A percentile compares a stretch with the other conserved stretches of the same genome.
Evolutionary conservation across 352 stramenopile genomes (phyloP).

Genomic region (Pythium insidiosum): DNA sequence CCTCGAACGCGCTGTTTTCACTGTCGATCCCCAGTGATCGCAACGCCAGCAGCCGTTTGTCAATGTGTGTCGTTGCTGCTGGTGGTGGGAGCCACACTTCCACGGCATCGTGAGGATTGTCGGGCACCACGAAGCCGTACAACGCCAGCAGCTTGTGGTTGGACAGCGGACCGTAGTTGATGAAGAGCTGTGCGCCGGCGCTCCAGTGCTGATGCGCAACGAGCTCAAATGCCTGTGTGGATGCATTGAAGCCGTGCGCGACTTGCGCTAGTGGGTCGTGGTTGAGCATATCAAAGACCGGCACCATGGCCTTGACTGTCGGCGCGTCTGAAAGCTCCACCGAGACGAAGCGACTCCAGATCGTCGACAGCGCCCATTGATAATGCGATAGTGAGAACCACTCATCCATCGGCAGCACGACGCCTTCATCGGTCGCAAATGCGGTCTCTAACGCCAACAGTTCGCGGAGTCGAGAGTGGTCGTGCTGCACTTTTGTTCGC

Average conservation of each 20-base stretch:
- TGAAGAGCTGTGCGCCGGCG: slow-evolving; percentile 63
- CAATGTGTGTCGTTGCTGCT: slow-evolving; percentile 27
- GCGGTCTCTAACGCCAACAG: slow-evolving; percentile 20
- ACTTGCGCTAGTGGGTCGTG: slow-evolving; percentile 71
- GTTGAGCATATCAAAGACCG: slow-evolving; percentile 85
- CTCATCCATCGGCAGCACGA: slow-evolving; percentile 15
- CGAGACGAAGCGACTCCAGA: slow-evolving; percentile 83
- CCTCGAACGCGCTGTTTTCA: slow-evolving; percentile 48
- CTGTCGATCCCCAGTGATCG: slow-evolving; percentile 49
- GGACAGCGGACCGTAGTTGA: slow-evolving; percentile 74
- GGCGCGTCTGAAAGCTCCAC: slow-evolving; percentile 23
- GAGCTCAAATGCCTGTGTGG: slow-evolving; percentile 44
- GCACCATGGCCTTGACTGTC: slow-evolving; percentile 70
- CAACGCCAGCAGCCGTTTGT: slow-evolving; percentile 39
- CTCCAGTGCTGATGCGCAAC: slow-evolving; percentile 69
- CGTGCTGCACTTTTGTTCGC: slow-evolving; percentile 34
- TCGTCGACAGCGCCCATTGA: slow-evolving; percentile 78
- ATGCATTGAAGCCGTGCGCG: slow-evolving; percentile 54
- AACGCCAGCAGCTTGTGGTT: slow-evolving; percentile 79
- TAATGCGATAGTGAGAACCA: slow-evolving; percentile 66
- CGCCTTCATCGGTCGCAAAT: too few species aligned
- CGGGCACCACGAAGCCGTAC: slow-evolving; percentile 69
- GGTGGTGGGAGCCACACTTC: slow-evolving; percentile 74
- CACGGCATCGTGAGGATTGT: slow-evolving; percentile 63
- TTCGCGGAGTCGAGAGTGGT: slow-evolving; percentile 42